These are phyloP conservation scores for Fusarium globosum DNA, from an alignment of 2,329 filamentous ascomycete species.

Conservation along the genomic window DNA sequence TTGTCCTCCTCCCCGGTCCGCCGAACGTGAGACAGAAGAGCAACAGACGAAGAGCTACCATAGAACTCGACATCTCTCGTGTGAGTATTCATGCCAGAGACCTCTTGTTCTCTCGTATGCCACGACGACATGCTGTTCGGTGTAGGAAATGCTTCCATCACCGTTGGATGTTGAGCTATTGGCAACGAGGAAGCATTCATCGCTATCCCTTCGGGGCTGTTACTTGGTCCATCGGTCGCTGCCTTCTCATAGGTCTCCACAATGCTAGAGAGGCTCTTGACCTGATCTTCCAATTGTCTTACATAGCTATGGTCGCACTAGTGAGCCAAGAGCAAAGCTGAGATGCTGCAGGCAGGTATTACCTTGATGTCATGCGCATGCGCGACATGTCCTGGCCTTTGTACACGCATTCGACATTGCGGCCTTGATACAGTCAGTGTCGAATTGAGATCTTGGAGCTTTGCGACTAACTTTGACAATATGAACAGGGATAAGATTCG, in stretches of 20 bases:
- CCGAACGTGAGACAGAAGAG: background rate
- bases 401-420: background rate
- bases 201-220: background rate
- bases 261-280: background rate
- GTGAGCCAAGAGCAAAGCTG: background rate
- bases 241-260: background rate
- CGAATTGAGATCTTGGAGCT: too few species aligned
- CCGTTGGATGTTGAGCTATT: background rate
- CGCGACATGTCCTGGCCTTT: slow-evolving; percentile 1
- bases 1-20: background rate
- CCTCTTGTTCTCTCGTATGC: background rate
- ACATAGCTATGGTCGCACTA: background rate
- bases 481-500: background rate
- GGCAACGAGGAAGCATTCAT: background rate
- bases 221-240: background rate
- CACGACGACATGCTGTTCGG: background rate
- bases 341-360: background rate
- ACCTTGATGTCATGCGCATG: background rate
- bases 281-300: background rate
- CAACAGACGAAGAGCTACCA: background rate
- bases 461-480: background rate
- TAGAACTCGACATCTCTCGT: background rate
- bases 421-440: background rate
- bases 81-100: background rate
- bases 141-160: background rate